Evolutionary conservation across 768 basidiomycete genomes (phyloP), one percentile per base, ranked within the genome.

Genomic region (Sarcomyxa edulis): DNA sequence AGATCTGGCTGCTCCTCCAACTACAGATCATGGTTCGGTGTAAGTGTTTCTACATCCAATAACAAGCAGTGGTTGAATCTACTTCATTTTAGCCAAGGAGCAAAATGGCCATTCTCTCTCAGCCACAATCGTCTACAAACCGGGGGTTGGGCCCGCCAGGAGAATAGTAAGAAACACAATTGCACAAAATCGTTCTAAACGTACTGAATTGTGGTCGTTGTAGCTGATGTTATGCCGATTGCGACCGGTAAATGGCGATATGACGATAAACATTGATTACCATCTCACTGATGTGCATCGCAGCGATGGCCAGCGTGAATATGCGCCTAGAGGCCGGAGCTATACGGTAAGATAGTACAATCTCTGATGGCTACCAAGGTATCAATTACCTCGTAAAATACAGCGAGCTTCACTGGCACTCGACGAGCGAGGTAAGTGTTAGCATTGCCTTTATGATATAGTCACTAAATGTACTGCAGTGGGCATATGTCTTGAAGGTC

Each of bases 91-190:
- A 7, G 31, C 8, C n/a, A n/a, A n/a, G n/a, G n/a, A n/a, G n/a
- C n/a, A n/a, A n/a, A n/a, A n/a, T n/a, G n/a, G n/a, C n/a, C n/a
- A n/a, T n/a, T n/a, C 51, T 54, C 56, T 42, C 49, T 78, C 28
- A 76, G 74, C 39, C 71, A 71, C 48, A 78, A 75, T 44, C 68
- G 74, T n/a, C 52, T 81, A 11, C 69, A 71, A 42, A 66, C 66
- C 0, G 78, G 77, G 9, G 78, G 78, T 1, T 81, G 78, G 78
- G 73, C 75, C 19, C 64, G 77, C 28, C 66, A 77, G 47, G 63
- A 77, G 53, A 77, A 77, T 39, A 49, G 74, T 74, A 36, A 14
- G 64, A 22, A 9, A n/a, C n/a, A n/a, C n/a, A n/a, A 16, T 36
- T 16, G 21, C 4, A 12, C 33, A 8, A 6, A 7, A 10, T 23